Conservation (phyloP, 441 rosid genomes). For the Jatropha podagrica region DNA sequence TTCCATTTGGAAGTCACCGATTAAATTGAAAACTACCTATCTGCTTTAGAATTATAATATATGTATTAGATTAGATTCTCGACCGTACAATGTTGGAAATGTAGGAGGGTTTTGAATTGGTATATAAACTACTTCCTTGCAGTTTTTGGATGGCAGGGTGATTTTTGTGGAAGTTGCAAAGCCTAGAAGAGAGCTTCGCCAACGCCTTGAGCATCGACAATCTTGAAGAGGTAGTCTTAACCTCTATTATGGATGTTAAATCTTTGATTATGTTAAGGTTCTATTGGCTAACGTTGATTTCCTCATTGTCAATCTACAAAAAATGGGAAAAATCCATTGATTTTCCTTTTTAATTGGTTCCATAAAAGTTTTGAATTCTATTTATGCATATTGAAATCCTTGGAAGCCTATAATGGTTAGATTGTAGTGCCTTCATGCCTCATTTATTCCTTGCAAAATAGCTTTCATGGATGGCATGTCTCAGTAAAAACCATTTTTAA, state of each 20-base stretch:
- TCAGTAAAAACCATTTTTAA: no score
- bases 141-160: constrained; percentile 89
- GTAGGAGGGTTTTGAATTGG: background rate
- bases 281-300: background rate
- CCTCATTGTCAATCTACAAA: background rate
- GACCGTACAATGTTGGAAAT: background rate
- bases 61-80: background rate
- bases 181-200: constrained; percentile 53
- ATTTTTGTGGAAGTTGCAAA: constrained; percentile 84
- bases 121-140: constrained; percentile 3
- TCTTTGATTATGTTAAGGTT: background rate
- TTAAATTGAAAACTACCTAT: no score
- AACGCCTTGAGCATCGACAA: constrained; percentile 26
- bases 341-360: background rate
- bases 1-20: no score
- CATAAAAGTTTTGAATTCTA: no score
- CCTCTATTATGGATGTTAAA: background rate
- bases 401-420: no score
- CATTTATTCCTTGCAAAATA: no score
- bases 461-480: no score
- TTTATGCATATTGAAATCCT: no score
- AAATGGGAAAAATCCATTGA: no score
- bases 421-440: no score
- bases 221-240: constrained; percentile 8
- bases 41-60: no score